Conservation (phyloP, 768 basidiomycete genomes). For the Serendipita vermifera region DNA sequence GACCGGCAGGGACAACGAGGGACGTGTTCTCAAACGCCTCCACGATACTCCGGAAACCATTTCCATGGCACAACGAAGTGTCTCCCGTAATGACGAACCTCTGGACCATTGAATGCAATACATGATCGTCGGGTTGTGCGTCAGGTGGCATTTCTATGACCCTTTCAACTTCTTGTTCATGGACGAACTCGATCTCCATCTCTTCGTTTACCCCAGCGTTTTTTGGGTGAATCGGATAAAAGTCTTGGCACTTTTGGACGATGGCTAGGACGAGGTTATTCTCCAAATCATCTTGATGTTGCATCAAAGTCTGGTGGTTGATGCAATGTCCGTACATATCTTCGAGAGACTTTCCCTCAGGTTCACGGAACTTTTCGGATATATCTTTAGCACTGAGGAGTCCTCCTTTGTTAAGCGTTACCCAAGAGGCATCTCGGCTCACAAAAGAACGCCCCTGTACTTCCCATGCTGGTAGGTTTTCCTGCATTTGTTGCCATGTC, state of each 20-base stretch:
- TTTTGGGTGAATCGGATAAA: background rate
- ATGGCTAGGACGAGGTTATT: background rate
- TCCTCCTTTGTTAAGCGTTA: slow-evolving; percentile 10
- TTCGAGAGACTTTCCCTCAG: slow-evolving; percentile 9
- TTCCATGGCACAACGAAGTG: slow-evolving; percentile 10
- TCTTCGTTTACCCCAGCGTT: background rate
- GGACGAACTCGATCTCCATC: slow-evolving; percentile 17
- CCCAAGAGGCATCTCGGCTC: slow-evolving; percentile 16
- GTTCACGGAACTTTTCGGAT: slow-evolving; percentile 13
- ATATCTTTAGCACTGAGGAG: slow-evolving; percentile 9
- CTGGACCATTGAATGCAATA: slow-evolving; percentile 20
- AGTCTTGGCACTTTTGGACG: background rate
- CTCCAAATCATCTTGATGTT: too few relatives aligned
- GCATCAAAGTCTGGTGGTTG: background rate
- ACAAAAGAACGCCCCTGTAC: slow-evolving; percentile 28
- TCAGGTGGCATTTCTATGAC: background rate
- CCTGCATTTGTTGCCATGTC: slow-evolving; percentile 33
- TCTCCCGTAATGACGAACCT: slow-evolving; percentile 25
- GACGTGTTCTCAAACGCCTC: slow-evolving; percentile 18
- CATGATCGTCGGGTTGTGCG: slow-evolving; percentile 13
- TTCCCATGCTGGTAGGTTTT: slow-evolving; percentile 30
- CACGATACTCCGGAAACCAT: slow-evolving; percentile 10
- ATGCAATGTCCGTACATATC: slow-evolving; percentile 6
- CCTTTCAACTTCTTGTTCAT: slow-evolving; percentile 24
- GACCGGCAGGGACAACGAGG: slow-evolving; percentile 13